These are phyloP conservation scores for Protostelium mycophagum DNA, from an alignment of 78 protist species.

Conservation along the genomic window DNA sequence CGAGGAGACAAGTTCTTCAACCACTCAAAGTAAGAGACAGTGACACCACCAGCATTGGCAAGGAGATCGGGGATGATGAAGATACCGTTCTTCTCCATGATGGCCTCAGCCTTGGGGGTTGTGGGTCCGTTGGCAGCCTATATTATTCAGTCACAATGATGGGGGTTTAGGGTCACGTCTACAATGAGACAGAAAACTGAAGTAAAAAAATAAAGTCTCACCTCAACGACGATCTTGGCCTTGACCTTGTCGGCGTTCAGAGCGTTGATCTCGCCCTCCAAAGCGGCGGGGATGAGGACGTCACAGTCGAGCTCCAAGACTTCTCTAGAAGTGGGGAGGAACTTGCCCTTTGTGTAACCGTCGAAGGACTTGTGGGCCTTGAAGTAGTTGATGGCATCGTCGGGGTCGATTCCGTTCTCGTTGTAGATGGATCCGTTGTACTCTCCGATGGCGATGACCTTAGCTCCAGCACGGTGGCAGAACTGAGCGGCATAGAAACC, in stretches of 20 bases:
- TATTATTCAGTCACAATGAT: too few species aligned
- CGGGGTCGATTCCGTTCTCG: slow-evolving; percentile 64
- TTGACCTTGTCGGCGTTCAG: slow-evolving; percentile 60
- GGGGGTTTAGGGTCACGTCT: too few species aligned
- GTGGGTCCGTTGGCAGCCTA: slow-evolving; percentile 89
- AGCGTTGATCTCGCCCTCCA: slow-evolving; percentile 72
- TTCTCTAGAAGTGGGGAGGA: slow-evolving; percentile 25
- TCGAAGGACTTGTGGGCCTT: slow-evolving; percentile 43
- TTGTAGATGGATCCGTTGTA: slow-evolving; percentile 74
- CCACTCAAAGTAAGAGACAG: slow-evolving; percentile 90
- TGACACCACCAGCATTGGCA: slow-evolving; percentile 89
- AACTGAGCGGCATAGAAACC: slow-evolving; percentile 82
- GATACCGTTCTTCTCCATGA: slow-evolving; percentile 46
- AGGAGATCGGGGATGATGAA: slow-evolving; percentile 80
- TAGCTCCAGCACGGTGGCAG: slow-evolving; percentile 69
- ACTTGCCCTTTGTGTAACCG: slow-evolving; percentile 63
- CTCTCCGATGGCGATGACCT: slow-evolving; percentile 79
- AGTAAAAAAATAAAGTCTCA: too few species aligned
- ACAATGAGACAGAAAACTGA: too few species aligned
- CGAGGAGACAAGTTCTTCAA: slow-evolving; percentile 83
- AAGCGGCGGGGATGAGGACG: slow-evolving; percentile 84
- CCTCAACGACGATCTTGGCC: slow-evolving; percentile 67
- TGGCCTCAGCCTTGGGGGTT: slow-evolving; percentile 75
- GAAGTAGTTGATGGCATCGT: slow-evolving; percentile 35
- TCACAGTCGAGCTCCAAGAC: slow-evolving; percentile 78